These are phyloP conservation scores for Talaromyces thailandensis DNA, from an alignment of 495 filamentous ascomycete species.

Conservation along the genomic window DNA sequence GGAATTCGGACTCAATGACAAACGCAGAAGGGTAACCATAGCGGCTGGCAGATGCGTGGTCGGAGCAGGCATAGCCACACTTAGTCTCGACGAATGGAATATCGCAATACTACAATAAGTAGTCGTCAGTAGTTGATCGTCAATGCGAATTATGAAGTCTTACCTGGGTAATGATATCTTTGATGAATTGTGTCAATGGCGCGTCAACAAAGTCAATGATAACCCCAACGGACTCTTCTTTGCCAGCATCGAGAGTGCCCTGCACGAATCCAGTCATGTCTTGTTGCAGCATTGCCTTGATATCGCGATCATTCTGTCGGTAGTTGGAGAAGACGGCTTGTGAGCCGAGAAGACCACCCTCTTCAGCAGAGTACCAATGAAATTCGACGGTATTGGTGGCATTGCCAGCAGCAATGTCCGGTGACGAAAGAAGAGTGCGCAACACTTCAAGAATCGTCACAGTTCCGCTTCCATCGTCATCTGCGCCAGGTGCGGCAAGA, in stretches of 20 bases:
- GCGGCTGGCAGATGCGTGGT: conserved; percentile 93
- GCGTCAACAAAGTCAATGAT: conserved; percentile 88
- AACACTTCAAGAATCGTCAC: conserved; percentile 71
- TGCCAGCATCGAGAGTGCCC: conserved; percentile 72
- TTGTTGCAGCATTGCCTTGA: conserved; percentile 98
- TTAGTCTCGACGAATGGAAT: conserved; percentile 87
- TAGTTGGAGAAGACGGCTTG: conserved; percentile 87
- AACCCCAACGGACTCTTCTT: conserved; percentile 80
- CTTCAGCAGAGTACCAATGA: conserved; percentile 91
- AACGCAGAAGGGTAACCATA: conserved; percentile 93
- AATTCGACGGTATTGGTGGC: conserved; percentile 81
- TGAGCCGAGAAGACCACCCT: conserved; percentile 77
- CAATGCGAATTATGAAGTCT: conserved; percentile 7
- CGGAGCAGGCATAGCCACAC: conserved; percentile 95
- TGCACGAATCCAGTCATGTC: conserved; percentile 96
- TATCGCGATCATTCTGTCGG: conserved; percentile 59
- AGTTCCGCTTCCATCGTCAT: conserved; percentile 69
- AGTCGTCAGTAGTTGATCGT: background rate
- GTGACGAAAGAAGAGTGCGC: conserved; percentile 50
- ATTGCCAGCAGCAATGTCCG: conserved; percentile 42
- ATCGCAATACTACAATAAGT: conserved; percentile 58
- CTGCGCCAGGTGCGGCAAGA: conserved; percentile 66
- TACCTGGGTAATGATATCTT: conserved; percentile 71
- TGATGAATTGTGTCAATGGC: conserved; percentile 82
- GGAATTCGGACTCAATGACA: conserved; percentile 86